These are phyloP conservation scores for Tricholoma sp. DNA, from an alignment of 768 basidiomycete species.

Conservation along the genomic window DNA sequence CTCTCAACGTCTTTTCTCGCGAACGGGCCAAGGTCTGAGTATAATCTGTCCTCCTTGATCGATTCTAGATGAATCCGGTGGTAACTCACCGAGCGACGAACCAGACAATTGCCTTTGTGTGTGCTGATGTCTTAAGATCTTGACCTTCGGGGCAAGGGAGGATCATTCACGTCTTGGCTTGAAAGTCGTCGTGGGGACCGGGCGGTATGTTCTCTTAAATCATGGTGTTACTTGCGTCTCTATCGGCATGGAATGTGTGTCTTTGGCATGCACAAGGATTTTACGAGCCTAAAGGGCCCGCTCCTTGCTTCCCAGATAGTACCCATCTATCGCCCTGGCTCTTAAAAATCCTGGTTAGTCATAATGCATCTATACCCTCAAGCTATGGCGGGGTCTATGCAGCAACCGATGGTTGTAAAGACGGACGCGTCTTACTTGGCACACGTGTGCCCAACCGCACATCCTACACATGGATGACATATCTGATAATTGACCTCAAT, in stretches of 20 bases:
- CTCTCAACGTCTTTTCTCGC: constrained; percentile 16
- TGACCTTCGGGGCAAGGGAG: constrained; percentile 14
- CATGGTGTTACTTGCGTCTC: background rate
- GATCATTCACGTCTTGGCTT: background rate
- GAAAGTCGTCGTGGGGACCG: constrained; percentile 28
- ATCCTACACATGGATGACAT: background rate
- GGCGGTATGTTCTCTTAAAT: constrained; percentile 4
- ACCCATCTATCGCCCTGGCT: background rate
- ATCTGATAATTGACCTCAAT: background rate
- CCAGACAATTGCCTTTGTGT: constrained; percentile 22
- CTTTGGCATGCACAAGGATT: background rate
- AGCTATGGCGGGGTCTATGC: background rate
- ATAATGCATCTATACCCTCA: background rate
- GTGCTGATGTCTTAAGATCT: constrained; percentile 8
- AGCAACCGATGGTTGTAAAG: background rate
- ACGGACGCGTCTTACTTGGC: background rate
- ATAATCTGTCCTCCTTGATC: constrained; percentile 21
- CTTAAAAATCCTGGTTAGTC: background rate
- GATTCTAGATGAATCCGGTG: constrained; percentile 25
- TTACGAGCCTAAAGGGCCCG: background rate
- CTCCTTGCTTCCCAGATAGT: background rate
- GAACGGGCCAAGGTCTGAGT: constrained; percentile 39
- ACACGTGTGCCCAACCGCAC: background rate
- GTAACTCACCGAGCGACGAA: constrained; percentile 21
- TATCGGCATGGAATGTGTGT: constrained; percentile 4